A percentile compares a stretch with the other conserved stretches of the same genome.
phyloP scores from a whole-genome alignment of 1,139 yeast species.

The Sporopachydermia cereana region DNA sequence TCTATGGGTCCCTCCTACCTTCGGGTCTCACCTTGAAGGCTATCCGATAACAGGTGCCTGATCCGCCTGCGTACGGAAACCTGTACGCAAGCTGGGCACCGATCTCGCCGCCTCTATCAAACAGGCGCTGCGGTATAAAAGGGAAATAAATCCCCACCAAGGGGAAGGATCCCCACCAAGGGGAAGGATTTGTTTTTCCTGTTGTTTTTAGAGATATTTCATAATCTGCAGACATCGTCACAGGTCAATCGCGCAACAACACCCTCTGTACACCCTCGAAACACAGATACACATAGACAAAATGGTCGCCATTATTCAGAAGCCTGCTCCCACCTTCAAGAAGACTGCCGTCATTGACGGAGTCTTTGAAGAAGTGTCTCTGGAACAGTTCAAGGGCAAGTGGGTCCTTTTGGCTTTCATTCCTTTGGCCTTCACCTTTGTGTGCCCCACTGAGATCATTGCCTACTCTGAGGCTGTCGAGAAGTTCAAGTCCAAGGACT shows the following conservation, averaged over 20 bases:
- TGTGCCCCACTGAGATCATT: conserved; percentile 97
- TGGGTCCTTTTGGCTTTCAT: conserved; percentile 95
- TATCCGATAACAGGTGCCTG: too few relatives aligned
- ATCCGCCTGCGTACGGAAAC: too few relatives aligned
- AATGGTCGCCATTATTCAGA: conserved; percentile 86
- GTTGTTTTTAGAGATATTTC: neutral
- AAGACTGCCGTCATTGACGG: conserved; percentile 97
- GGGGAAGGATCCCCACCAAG: too few relatives aligned
- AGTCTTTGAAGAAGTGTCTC: conserved; percentile 83
- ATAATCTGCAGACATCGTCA: neutral
- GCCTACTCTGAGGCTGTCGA: conserved; percentile 94
- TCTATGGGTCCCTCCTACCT: too few relatives aligned
- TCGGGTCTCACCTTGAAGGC: too few relatives aligned
- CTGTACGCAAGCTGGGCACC: too few relatives aligned
- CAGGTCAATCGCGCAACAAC: neutral
- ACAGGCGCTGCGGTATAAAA: neutral
- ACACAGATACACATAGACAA: conserved; percentile 13
- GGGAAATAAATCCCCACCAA: neutral
- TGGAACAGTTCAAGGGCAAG: conserved; percentile 93
- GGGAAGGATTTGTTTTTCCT: neutral
- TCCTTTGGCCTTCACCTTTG: conserved; percentile 98
- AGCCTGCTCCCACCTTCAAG: conserved; percentile 92
- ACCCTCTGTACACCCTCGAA: neutral
- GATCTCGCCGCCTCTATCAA: too few relatives aligned
- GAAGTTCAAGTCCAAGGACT: conserved; percentile 78